Evolutionary conservation across 495 filamentous ascomycete genomes (phyloP), one percentile per base, ranked within the genome.

Genomic region (Aspergillus sclerotiicarbonarius): DNA sequence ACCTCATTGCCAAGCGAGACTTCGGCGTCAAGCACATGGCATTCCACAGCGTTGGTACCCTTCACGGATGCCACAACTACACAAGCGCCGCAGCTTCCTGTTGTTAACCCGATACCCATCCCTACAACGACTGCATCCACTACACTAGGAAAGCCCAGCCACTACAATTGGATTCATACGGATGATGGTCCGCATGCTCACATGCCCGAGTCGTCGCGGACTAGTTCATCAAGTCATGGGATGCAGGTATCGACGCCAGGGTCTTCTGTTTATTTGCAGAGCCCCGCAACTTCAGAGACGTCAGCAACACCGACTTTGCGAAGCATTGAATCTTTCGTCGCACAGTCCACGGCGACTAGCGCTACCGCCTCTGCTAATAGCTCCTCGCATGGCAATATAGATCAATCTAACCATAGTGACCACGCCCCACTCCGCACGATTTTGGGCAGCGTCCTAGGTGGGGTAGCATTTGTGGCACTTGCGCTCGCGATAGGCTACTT

Each of bases 381-480:
- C 16, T 45, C 61, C 5, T 9, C 49, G 18, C 37, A 53, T 31
- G 29, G 49, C 8, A 37, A 48, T 3, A 32, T 60, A 58, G 20
- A 50, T 3, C 9, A 33, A 3, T 31, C 61, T 30, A 29, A 60
- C 8, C 18, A 47, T 13, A 29, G 16, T 18, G 19, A 51, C 12
- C 18, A 20, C 13, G 48, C 51, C n/a, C 41, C 63, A 12, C 59
- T 63, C 21, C 62, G 62, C 16, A 54, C 57, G 2, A 62, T 76
- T 16, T 62, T 72, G 10, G 73, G 70, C 5, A 62, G 64, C 30
- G 39, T 66, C 1, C 18, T 76, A 2, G 73, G 73, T 15, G 69
- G 58, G 20, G 35, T 64, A 12, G 68, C 57, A 9, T 56, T 71
- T 37, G 49, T 67, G 4, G 61, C 62, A 1, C 60, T 74, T 10